Evolutionary conservation across 495 filamentous ascomycete species (phyloP).

Genomic region (Cudoniella acicularis): DNA sequence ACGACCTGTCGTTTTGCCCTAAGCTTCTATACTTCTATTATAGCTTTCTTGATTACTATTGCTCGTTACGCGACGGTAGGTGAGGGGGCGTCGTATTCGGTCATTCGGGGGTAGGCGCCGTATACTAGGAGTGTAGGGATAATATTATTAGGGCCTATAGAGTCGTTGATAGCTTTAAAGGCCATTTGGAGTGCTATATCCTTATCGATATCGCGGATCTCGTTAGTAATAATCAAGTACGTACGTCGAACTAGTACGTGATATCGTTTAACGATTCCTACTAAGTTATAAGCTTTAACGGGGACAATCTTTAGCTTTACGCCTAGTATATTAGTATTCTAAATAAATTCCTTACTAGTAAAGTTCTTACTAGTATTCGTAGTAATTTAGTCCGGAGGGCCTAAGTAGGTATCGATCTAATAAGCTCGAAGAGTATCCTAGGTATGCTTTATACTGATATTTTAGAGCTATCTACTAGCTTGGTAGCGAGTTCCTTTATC

Average conservation of each 20-base stretch:
- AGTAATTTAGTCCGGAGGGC: slow-evolving; percentile 14
- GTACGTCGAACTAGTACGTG: background rate
- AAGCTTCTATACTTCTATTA: background rate
- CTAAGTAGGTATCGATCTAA: slow-evolving; percentile 26
- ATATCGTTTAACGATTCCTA: background rate
- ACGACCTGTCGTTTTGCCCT: background rate
- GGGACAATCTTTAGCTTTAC: background rate
- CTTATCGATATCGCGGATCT: background rate
- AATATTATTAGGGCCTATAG: slow-evolving; percentile 10
- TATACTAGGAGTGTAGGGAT: slow-evolving; percentile 17
- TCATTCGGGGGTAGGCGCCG: slow-evolving; percentile 18
- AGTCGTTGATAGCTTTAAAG: slow-evolving; percentile 21
- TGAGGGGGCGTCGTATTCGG: background rate
- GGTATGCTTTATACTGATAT: background rate
- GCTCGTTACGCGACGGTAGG: background rate
- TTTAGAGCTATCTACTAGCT: background rate
- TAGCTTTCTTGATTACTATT: background rate
- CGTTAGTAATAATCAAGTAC: background rate
- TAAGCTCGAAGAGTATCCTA: slow-evolving; percentile 16
- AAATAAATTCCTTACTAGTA: background rate
- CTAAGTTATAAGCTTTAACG: background rate
- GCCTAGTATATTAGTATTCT: background rate
- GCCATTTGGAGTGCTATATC: background rate
- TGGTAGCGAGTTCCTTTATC: background rate
- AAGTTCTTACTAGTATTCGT: slow-evolving; percentile 6